A percentile compares a stretch with the other conserved stretches of the same genome.
phyloP scores from a whole-genome alignment of 768 basidiomycete genomes.

The Chalciporus pseudorubinellus region DNA sequence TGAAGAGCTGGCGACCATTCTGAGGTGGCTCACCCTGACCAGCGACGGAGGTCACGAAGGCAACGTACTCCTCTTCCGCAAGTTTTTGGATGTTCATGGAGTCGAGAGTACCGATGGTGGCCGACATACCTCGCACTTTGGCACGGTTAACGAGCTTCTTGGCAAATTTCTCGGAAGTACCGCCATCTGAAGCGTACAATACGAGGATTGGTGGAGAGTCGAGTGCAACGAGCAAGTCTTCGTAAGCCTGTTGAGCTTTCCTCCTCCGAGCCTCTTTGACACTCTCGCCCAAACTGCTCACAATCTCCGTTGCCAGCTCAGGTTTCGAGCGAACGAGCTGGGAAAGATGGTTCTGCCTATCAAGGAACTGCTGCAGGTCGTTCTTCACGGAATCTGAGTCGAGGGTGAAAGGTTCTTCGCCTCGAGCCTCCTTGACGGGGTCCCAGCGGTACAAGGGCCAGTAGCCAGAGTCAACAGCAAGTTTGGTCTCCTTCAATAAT shows the following conservation, averaged over 20 bases:
- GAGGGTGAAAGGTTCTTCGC: constrained; percentile 84
- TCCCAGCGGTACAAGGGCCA: constrained; percentile 99
- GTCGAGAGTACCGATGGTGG: constrained; percentile 75
- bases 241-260: constrained; percentile 81
- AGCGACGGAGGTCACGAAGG: constrained; percentile 87
- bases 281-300: constrained; percentile 79
- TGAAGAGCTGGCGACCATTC: constrained; percentile 89
- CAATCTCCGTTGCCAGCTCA: constrained; percentile 76
- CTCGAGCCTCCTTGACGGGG: constrained; percentile 72
- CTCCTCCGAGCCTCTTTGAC: constrained; percentile 80
- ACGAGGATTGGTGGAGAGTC: constrained; percentile 88
- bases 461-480: constrained; percentile 93
- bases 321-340: constrained; percentile 85
- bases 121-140: constrained; percentile 79
- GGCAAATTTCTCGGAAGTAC: constrained; percentile 93
- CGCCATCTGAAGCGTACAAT: constrained; percentile 94
- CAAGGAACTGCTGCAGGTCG: constrained; percentile 90
- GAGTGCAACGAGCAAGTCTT: constrained; percentile 75
- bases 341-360: constrained; percentile 94
- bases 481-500: constrained; percentile 95
- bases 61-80: constrained; percentile 70
- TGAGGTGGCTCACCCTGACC: constrained; percentile 98
- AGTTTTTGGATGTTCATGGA: constrained; percentile 75
- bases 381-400: constrained; percentile 94
- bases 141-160: constrained; percentile 83